Evolutionary conservation across 345 rosid genomes (phyloP).

Genomic region (Citrus maxima): DNA sequence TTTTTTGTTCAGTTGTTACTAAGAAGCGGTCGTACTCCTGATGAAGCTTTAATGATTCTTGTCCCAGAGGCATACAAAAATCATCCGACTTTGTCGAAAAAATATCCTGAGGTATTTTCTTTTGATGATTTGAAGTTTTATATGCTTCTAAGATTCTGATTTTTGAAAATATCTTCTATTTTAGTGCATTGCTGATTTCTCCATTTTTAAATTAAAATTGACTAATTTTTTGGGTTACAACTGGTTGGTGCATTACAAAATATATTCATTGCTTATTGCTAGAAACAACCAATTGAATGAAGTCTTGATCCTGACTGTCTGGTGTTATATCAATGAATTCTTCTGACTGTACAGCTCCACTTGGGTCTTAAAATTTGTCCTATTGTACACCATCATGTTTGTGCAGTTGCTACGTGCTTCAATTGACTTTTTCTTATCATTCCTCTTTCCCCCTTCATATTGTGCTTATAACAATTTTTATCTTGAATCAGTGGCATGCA

Average conservation of each 20-base stretch:
- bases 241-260: not conserved
- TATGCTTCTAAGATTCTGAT: not conserved
- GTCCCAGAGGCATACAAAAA: slow-evolving; percentile 99
- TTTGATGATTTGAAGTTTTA: not conserved
- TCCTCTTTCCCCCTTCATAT: not conserved
- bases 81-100: slow-evolving; percentile 79
- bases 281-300: not conserved
- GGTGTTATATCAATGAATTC: not conserved
- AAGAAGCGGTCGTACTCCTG: slow-evolving; percentile 88
- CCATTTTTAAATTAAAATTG: not conserved
- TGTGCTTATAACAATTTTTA: not conserved
- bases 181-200: not conserved
- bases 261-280: not conserved
- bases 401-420: not conserved
- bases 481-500: not conserved
- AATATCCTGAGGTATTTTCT: slow-evolving; percentile 86
- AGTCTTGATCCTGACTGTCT: not conserved
- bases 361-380: not conserved
- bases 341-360: not conserved
- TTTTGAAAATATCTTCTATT: not conserved
- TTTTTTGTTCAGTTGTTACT: slow-evolving; percentile 60
- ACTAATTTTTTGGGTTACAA: not conserved
- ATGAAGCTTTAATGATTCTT: slow-evolving; percentile 96
- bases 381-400: not conserved
- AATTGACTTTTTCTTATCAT: not conserved